These are phyloP conservation scores for Dryadomyces quercus-mongolicae DNA, from an alignment of 2,329 filamentous ascomycete species.

Conservation along the genomic window DNA sequence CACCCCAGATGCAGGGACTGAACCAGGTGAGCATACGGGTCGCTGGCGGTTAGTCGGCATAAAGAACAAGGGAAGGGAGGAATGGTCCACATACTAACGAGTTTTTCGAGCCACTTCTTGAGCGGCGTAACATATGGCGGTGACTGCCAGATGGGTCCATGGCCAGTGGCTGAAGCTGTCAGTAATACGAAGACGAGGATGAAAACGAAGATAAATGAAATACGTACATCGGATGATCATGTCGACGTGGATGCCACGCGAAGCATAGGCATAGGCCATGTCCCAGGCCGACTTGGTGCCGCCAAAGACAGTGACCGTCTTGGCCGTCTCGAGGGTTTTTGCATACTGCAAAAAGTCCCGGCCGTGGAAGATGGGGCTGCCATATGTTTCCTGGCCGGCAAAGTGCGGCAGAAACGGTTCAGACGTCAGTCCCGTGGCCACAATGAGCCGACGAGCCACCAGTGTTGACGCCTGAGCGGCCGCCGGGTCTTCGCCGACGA, in stretches of 20 bases:
- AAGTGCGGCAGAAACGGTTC: slow-evolving; percentile 34
- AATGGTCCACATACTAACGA: slow-evolving; percentile 38
- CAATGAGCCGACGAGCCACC: slow-evolving; percentile 32
- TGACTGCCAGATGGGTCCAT: slow-evolving; percentile 47
- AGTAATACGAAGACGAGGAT: background rate
- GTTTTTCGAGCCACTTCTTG: slow-evolving; percentile 56
- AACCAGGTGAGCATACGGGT: slow-evolving; percentile 62
- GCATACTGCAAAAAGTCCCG: slow-evolving; percentile 30
- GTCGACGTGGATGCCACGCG: slow-evolving; percentile 40
- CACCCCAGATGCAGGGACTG: slow-evolving; percentile 61
- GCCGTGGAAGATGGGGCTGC: slow-evolving; percentile 34
- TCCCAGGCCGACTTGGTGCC: slow-evolving; percentile 55
- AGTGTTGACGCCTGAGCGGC: slow-evolving; percentile 15
- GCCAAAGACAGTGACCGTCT: slow-evolving; percentile 43
- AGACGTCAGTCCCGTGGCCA: slow-evolving; percentile 44
- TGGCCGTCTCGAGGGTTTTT: slow-evolving; percentile 27
- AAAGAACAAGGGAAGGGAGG: background rate
- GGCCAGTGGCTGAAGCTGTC: slow-evolving; percentile 25
- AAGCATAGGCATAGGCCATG: slow-evolving; percentile 48
- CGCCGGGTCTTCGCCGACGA: slow-evolving; percentile 10
- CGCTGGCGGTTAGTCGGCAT: slow-evolving; percentile 16
- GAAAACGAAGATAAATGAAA: background rate
- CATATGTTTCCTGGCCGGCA: slow-evolving; percentile 32
- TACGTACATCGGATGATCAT: slow-evolving; percentile 43
- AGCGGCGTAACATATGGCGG: slow-evolving; percentile 52